These are phyloP conservation scores for Tolypocladium sp. DNA, from an alignment of 2,329 filamentous ascomycete species.

Conservation along the genomic window DNA sequence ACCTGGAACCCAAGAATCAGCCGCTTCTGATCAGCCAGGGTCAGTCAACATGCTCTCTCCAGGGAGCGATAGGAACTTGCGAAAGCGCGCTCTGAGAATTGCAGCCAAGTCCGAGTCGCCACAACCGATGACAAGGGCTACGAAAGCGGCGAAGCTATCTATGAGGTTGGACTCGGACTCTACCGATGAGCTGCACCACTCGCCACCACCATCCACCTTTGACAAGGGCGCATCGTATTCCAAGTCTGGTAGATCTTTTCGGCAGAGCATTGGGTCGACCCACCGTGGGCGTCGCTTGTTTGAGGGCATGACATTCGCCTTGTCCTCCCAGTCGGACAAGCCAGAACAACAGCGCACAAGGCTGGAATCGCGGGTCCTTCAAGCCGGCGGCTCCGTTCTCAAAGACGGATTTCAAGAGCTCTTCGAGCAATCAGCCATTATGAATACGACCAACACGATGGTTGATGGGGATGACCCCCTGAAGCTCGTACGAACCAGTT, in stretches of 20 bases:
- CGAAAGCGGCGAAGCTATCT: slow-evolving; percentile 12
- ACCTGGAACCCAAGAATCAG: slow-evolving; percentile 24
- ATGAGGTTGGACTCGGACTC: slow-evolving; percentile 30
- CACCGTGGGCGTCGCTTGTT: slow-evolving; percentile 43
- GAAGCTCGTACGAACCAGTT: slow-evolving; percentile 41
- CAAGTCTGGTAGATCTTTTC: slow-evolving; percentile 16
- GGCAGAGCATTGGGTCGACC: slow-evolving; percentile 16
- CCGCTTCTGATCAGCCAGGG: slow-evolving; percentile 10
- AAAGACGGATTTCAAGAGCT: slow-evolving; percentile 71
- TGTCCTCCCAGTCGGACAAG: slow-evolving; percentile 55
- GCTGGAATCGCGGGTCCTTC: slow-evolving; percentile 53
- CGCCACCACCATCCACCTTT: slow-evolving; percentile 25
- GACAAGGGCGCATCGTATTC: slow-evolving; percentile 25
- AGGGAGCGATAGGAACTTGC: slow-evolving; percentile 7
- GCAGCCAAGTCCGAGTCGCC: slow-evolving; percentile 17
- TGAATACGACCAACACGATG: slow-evolving; percentile 19
- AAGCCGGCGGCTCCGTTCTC: slow-evolving; percentile 65
- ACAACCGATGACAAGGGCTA: slow-evolving; percentile 11
- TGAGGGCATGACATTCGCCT: slow-evolving; percentile 75
- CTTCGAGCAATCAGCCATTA: slow-evolving; percentile 45
- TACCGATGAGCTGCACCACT: slow-evolving; percentile 37
- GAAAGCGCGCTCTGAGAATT: slow-evolving; percentile 8
- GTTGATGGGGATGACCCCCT: slow-evolving; percentile 28
- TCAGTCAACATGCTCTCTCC: slow-evolving; percentile 15
- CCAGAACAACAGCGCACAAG: slow-evolving; percentile 27